Evolutionary conservation across 371 early-diverging fungal genomes (phyloP).

Genomic region (Actinomortierella wolfii): DNA sequence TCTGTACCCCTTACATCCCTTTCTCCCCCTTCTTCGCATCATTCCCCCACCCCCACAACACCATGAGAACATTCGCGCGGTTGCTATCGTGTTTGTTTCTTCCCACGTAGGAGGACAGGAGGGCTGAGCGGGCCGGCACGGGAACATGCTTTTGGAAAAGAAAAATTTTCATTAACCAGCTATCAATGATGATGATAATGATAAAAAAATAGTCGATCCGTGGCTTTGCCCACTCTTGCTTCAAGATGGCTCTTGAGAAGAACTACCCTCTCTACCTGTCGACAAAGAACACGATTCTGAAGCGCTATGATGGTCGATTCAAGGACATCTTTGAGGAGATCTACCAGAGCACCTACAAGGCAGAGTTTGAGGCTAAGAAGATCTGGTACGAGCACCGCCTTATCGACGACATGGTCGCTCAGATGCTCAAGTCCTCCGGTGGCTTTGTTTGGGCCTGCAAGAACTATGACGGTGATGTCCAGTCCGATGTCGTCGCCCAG

Average conservation of each 20-base stretch:
- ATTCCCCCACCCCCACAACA: too few relatives aligned
- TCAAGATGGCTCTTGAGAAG: conserved; percentile 86
- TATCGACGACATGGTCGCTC: conserved; percentile 97
- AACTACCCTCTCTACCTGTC: conserved; percentile 89
- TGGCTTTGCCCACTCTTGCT: conserved; percentile 91
- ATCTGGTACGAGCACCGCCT: conserved; percentile 95
- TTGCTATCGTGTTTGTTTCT: too few relatives aligned
- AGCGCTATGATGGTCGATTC: conserved; percentile 95
- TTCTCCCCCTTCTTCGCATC: too few relatives aligned
- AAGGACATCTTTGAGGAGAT: conserved; percentile 92
- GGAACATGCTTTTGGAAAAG: too few relatives aligned
- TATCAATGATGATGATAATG: too few relatives aligned
- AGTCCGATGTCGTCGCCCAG: conserved; percentile 92
- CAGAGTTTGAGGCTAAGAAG: conserved; percentile 65
- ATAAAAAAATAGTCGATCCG: conserved; percentile 62
- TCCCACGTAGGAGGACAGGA: too few relatives aligned
- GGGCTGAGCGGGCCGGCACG: too few relatives aligned
- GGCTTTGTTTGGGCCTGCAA: conserved; percentile 94
- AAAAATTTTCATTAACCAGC: too few relatives aligned
- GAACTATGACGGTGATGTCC: conserved; percentile 94
- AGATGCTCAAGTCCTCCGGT: conserved; percentile 89
- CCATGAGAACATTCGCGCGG: too few relatives aligned
- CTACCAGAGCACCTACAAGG: conserved; percentile 72
- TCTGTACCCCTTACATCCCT: neutral
- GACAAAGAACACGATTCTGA: conserved; percentile 95